Base-by-base conservation (phyloP, 2,329 filamentous ascomycete genomes). In the Phyllosticta ampelicida region DNA sequence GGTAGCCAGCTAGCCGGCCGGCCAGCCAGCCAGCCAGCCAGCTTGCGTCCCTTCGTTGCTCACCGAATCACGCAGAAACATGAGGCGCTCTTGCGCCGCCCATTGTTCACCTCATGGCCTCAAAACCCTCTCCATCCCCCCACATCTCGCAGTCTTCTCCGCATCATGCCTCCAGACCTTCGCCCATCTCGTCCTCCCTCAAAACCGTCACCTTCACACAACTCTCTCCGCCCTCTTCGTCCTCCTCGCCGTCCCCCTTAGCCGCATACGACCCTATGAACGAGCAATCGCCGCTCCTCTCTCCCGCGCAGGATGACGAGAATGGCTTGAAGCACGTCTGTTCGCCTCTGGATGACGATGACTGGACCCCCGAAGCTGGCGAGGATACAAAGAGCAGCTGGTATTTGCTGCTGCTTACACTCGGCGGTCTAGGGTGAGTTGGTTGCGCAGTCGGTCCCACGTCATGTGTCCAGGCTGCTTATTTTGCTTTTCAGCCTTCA, bases 331-430 rank as follows among this genome's bases (percentile, higher is more conserved):
- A 72, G 64, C 26, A 19, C n/a, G 63, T 66, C 51, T 51, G 69
- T 51, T 70, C 69, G 13, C 70, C 70, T 10, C 55, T 65, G 20
- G 66, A 62, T n/a, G 68, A 74, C 21, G 69, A 72, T 61, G 66
- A 71, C 49, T 75, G 76, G 65, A 70, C 75, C 51, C 71, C 72
- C 19, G 69, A 75, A 5, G 75, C 79, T 61, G 72, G 74, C 16
- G 77, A 90, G 66, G 78, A 81, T 61, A 86, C 86, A 21, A 95
- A 91, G 78, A 91, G 87, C 71, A 77, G 85, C 51, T 90, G 86
- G 84, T 95, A 95, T 72, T 78, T 97, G 65, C 82, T 95, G 64
- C 76, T 96, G 62, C 76, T 97, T 71, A 96, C 92, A 6, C 78
- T 96, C 61, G 85, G 88, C 68, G 88, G 96, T 64, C 89, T 89